Base-by-base conservation (phyloP, 768 basidiomycete species). In the Macrocybe gigantea region DNA sequence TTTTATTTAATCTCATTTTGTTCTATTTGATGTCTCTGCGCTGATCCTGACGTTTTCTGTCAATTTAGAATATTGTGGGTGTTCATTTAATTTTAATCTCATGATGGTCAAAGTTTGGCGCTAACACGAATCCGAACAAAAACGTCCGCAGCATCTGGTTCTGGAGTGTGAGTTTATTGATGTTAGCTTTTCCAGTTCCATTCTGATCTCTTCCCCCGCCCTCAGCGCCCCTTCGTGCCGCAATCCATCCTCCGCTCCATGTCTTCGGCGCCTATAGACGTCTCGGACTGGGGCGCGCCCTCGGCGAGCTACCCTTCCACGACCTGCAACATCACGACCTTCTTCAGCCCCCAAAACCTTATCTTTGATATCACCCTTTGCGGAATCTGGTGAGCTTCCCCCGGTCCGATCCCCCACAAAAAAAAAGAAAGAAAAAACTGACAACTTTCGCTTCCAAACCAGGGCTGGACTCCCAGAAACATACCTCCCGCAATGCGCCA, bases 291-390 rank as follows among this genome's bases (percentile, higher is more conserved):
- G 73, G 75, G 75, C 1, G 51, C 62, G 11, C 73, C 75, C 2
- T 62, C 69, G 1, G 68, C 71, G 1, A 66, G 61, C 50, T 75
- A 65, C 47, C 71, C 69, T 0, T 57, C 68, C 5, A 59, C 64
- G 1, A 55, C 64, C 5, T 75, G 75, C 55, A 63, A 75, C 49
- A 72, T 75, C 15, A 59, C 63, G 7, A 49, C 64, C 32, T 72
- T 63, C 53, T 76, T 77, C 49, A 56, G 65, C 14, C 65, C 69
- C 4, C 78, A 80, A 57, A 69, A 71, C 35, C 60, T 81, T 3
- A 66, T 79, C 5, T 51, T 81, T 5, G 72, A 77, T 52, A 80
- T 79, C 55, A 78, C 79, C 0, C 70, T 81, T 9, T 77, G 80
- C 61, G 72, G 78, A 49, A 49, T 56, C 30, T 74, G 69, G 74